Evolutionary conservation across 352 stramenopile species (phyloP), one percentile per base, ranked within the genome.

Genomic region (Hyphochytrium catenoides): DNA sequence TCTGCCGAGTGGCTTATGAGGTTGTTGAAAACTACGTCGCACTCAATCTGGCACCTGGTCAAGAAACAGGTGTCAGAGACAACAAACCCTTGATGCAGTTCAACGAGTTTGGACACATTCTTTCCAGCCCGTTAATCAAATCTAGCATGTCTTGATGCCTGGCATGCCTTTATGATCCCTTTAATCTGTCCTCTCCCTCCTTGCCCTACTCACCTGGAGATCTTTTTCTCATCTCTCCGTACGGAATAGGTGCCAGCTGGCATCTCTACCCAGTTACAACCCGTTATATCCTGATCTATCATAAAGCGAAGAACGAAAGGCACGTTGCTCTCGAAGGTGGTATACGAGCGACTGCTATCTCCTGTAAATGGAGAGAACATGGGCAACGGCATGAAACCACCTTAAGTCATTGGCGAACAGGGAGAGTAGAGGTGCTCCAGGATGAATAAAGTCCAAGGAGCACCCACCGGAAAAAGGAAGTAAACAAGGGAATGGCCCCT

Each of bases 281-380:
- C 92, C 3, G 60, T 67, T 43, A 99, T 94, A 19, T 92, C 67
- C 31, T 82, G 59, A 53, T 99, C 92, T 52, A 99, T 95, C 85
- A 99, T 97, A 59, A 94, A 99, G 7, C 92, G 77, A 44, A 99
- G 60, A 9, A 98, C 81, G 66, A 95, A 98, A 4, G 89, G 90
- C 23, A 98, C 84, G 58, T 99, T 98, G 51, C 71, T 93, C 57
- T 99, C 92, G 65, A 92, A 99, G 7, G 76, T 95, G 48, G 86
- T 67, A 47, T 67, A 83, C 22, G 49, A 60, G 7, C 62, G 58
- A 31, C 57, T 70, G 8, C 73, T 61, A 34, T 60, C 66, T 15
- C 63, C 67, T 43, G 21, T 29, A 43, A 14, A 43, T 2, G 33
- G 5, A 21, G 7, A 31, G 20, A 22, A 5, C 26, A 21, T 9